A percentile compares a stretch with the other conserved stretches of the same genome.
phyloP scores from a whole-genome alignment of 169 alveolate species.

The Theileria parva region DNA sequence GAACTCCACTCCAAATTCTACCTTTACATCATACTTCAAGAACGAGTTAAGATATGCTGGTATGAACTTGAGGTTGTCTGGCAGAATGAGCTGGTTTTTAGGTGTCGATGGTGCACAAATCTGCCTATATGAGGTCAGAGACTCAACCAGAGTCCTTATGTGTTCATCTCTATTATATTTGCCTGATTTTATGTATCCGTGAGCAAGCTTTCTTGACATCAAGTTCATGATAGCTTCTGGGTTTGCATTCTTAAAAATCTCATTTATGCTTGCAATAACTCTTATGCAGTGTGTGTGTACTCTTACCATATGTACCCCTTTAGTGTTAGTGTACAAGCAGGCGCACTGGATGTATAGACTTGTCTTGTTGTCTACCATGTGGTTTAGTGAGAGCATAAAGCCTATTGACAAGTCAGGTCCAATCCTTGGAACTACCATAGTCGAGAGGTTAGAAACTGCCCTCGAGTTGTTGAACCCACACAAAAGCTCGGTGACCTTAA shows the following conservation, averaged over 20 bases:
- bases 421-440: constrained; percentile 69
- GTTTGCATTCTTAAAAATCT: constrained; percentile 64
- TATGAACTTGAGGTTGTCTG: constrained; percentile 80
- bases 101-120: constrained; percentile 73
- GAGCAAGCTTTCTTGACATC: constrained; percentile 62
- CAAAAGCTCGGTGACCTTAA: constrained; percentile 56
- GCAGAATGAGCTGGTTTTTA: constrained; percentile 82
- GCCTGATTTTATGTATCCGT: constrained; percentile 31
- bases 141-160: constrained; percentile 17
- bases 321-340: constrained; percentile 66
- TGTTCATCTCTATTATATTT: constrained; percentile 5
- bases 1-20: neutral
- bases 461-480: constrained; percentile 69
- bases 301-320: constrained; percentile 66
- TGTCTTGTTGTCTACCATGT: constrained; percentile 52
- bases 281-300: constrained; percentile 68
- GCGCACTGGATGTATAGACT: constrained; percentile 71
- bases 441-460: constrained; percentile 57
- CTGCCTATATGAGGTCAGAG: constrained; percentile 40
- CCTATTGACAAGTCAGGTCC: constrained; percentile 72
- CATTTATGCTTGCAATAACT: constrained; percentile 60
- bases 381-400: constrained; percentile 61
- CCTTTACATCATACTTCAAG: constrained; percentile 70
- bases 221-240: constrained; percentile 67
- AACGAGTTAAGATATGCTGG: constrained; percentile 75